Base-by-base conservation (phyloP, 2,329 filamentous ascomycete species). In the Phialophora verrucosa region DNA sequence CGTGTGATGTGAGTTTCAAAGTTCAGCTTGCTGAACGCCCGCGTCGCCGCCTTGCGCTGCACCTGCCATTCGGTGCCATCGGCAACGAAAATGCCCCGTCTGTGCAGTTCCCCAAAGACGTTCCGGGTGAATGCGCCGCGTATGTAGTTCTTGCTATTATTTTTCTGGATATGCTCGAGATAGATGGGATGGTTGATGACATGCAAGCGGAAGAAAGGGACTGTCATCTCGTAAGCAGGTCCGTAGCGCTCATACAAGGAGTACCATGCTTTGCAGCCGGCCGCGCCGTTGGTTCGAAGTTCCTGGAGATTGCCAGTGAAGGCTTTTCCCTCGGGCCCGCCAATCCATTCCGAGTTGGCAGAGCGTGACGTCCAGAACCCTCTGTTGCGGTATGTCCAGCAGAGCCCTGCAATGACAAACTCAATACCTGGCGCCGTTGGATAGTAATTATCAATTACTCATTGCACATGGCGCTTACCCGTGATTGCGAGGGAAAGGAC, bases 161-260 rank as follows among this genome's bases (percentile, higher is more conserved):
- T 38, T 23, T 67, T 67, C 42, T 67, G 65, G 27, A 67, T 67
- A 25, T 67, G 65, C 29, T 67, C 65, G 31, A 67, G 65, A 58
- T 67, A 67, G 3, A 56, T 61, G 25, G 65, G 65, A 47, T 67
- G 65, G 32, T 67, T 67, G 61, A 67, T 67, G 20, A 67, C 56
- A 61, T 67, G 65, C 65, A 67, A 49, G 12, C 65, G 65, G 51
- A 67, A 67, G 65, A 67, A 67, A 1, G 65, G 65, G 42, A 67
- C 32, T 10, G 65, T 67, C 65, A 67, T 63, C 27, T 67, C 65
- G 57, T 64, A 67, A 14, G 65, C 65, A 57, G 65, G 61, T 10
- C 65, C 65, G 31, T 64, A 64, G 14, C 56, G 47, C 23, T 61
- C 35, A 31, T 63, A 67, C 47, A 67, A n/a, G 8, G 65, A 63